Conservation (phyloP, 495 filamentous ascomycete genomes). For the Ramalina intermedia region DNA sequence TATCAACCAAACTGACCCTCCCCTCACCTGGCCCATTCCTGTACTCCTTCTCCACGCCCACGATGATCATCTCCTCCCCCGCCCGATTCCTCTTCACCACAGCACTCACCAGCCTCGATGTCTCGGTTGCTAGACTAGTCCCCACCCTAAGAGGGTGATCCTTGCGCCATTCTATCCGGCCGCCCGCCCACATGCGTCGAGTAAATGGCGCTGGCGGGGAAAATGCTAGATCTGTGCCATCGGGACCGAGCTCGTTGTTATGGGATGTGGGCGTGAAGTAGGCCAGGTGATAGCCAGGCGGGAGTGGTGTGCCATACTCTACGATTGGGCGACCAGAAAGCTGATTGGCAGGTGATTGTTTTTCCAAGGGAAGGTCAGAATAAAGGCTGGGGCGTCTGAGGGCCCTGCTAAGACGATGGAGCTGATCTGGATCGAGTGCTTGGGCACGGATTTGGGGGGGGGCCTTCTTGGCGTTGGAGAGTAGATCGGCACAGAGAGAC, state of each 20-base stretch:
- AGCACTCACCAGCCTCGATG: slow-evolving; percentile 36
- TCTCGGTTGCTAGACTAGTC: slow-evolving; percentile 36
- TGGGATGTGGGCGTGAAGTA: slow-evolving; percentile 53
- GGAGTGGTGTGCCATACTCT: slow-evolving; percentile 30
- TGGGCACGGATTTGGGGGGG: slow-evolving; percentile 30
- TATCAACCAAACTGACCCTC: slow-evolving; percentile 28
- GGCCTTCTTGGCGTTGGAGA: neutral
- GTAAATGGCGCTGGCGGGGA: slow-evolving; percentile 49
- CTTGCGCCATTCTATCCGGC: slow-evolving; percentile 21
- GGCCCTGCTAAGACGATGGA: slow-evolving; percentile 39
- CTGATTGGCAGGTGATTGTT: slow-evolving; percentile 14
- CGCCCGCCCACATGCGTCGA: slow-evolving; percentile 71
- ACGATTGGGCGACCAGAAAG: neutral
- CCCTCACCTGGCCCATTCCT: slow-evolving; percentile 34
- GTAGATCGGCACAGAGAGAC: too few relatives aligned
- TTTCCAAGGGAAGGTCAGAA: slow-evolving; percentile 18
- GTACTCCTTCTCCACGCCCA: slow-evolving; percentile 47
- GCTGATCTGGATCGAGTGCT: slow-evolving; percentile 40
- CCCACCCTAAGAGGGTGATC: slow-evolving; percentile 35
- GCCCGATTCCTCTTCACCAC: slow-evolving; percentile 37
- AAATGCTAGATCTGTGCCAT: slow-evolving; percentile 61
- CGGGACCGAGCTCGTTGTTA: slow-evolving; percentile 39
- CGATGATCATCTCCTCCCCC: slow-evolving; percentile 50
- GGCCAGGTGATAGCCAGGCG: slow-evolving; percentile 54
- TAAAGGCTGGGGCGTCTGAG: slow-evolving; percentile 33